Base-by-base conservation (phyloP, 208 protist species). In the Trypanosoma platydactyli region DNA sequence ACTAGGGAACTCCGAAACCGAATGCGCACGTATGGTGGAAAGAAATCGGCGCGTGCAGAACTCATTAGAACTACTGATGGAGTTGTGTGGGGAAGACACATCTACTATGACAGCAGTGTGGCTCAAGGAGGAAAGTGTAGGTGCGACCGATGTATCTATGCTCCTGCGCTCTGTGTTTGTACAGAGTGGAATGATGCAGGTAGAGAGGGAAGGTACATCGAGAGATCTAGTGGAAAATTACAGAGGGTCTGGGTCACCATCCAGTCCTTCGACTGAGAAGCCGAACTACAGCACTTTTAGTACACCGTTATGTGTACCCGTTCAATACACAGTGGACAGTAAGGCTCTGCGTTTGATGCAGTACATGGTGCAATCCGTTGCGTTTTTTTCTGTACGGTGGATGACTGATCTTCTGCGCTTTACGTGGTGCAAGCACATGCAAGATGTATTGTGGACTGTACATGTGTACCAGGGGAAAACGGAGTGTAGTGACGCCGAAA, bases 281-380 rank as follows among this genome's bases (percentile, higher is more conserved):
- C 38, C 30, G 46, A 16, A 27, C 16, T 6, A 29, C 33, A n/a
- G 30, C 25, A 30, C 27, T 46, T 27, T 46, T 18, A 53, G n/a
- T 48, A 22, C 40, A 3, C 40, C 15, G 60, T 18, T 22, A 18
- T 45, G 52, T 12, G 1, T 16, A 0, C 9, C 30, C 50, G 6
- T 18, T 27, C 46, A 20, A 41, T 75, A 56, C 78, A 86, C 40
- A 5, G 80, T 91, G 15, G 60, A 77, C 52, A 83, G 74, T 30
- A 76, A 73, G 25, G 83, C 88, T 22, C 85, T 91, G 45, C 77
- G 80, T 40, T 40, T 89, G 29, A 87, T 94, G 85, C 77, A 89
- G 56, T 89, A 84, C 66, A 73, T 82, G 55, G 83, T 86, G 20
- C 85, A 94, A 30, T 72, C 75, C 5, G 70, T 84, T 16, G 80